Evolutionary conservation across 2,329 filamentous ascomycete genomes (phyloP).

Genomic region (Penicillium sp.): DNA sequence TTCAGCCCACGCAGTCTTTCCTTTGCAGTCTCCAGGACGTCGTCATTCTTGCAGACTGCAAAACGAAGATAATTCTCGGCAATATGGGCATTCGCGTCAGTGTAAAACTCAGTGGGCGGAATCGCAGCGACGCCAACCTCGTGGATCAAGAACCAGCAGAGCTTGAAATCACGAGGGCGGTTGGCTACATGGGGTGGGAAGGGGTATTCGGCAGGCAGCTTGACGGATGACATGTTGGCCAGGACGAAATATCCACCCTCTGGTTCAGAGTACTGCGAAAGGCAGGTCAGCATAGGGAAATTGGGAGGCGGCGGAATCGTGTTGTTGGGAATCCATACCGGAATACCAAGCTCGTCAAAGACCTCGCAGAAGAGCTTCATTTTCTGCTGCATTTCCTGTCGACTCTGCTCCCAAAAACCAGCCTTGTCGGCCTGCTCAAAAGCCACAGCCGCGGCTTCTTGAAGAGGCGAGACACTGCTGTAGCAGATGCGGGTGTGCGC

Average conservation of each 20-base stretch:
- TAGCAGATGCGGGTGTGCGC: slow-evolving; percentile 97
- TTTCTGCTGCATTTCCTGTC: slow-evolving; percentile 83
- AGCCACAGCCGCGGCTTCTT: slow-evolving; percentile 88
- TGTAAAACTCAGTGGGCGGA: slow-evolving; percentile 96
- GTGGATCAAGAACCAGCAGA: slow-evolving; percentile 94
- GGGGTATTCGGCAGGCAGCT: slow-evolving; percentile 73
- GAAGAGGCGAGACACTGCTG: slow-evolving; percentile 83
- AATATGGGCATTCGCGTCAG: slow-evolving; percentile 71
- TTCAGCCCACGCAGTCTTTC: slow-evolving; percentile 65
- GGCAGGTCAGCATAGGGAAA: not conserved
- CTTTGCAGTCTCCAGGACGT: slow-evolving; percentile 73
- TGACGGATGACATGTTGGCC: slow-evolving; percentile 84
- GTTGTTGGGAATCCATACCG: slow-evolving; percentile 34
- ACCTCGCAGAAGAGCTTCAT: slow-evolving; percentile 80
- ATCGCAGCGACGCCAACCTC: slow-evolving; percentile 94
- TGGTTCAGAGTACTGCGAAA: slow-evolving; percentile 67
- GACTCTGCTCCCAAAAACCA: slow-evolving; percentile 81
- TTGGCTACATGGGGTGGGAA: slow-evolving; percentile 85
- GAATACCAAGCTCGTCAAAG: slow-evolving; percentile 67
- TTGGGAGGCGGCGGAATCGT: too few species aligned
- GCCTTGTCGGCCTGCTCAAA: slow-evolving; percentile 82
- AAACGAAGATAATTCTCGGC: slow-evolving; percentile 93
- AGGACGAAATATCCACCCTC: slow-evolving; percentile 98
- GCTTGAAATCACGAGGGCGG: slow-evolving; percentile 85
- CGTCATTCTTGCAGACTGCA: slow-evolving; percentile 92